Evolutionary conservation across 169 alveolate species (phyloP), one percentile per base, ranked within the genome.

Genomic region (Amoebophrya sp.): DNA sequence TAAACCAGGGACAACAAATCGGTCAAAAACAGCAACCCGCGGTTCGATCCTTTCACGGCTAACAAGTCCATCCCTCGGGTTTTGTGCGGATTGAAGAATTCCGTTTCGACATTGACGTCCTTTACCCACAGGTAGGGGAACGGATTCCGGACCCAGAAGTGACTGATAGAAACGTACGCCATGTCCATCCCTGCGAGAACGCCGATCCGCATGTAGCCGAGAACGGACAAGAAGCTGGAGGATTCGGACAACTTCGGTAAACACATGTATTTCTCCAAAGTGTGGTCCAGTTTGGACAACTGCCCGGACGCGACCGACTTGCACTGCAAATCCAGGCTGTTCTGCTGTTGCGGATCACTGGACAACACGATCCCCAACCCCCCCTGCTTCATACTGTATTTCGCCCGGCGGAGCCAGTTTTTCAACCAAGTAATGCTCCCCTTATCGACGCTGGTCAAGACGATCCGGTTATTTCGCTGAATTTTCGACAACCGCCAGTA

Each of bases 71-170:
- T 18, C n/a, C n/a, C n/a, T 7, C 83, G 83, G 10, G 83, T 66
- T 25, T 66, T 66, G 35, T 66, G 83, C 29, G 2, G 29, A 25
- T n/a, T n/a, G 83, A 25, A 66, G 35, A 66, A 66, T n/a, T 66
- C 83, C 1, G 83, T 66, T n/a, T 18, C 83, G 35, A 66, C 83
- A 25, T 66, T 66, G 7, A 66, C 35, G 83, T 66, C 83, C 83
- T 66, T 66, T 25, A 66, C 83, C 83, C 83, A 66, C 83, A 66
- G 83, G 32, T 66, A 25, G 0, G 83, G 83, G 32, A 66, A 66
- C 12, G 83, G 83, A 25, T 66, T 66, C 83, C 83, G 83, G 35
- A 66, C 83, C 83, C 83, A 66, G 83, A 66, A 66, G 35, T 66
- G 29, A 2, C 35, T 12, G 83, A 66, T 66, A 3, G 32, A 0